Evolutionary conservation across 1,139 yeast genomes (phyloP).

Genomic region (Candida dubliniensis): DNA sequence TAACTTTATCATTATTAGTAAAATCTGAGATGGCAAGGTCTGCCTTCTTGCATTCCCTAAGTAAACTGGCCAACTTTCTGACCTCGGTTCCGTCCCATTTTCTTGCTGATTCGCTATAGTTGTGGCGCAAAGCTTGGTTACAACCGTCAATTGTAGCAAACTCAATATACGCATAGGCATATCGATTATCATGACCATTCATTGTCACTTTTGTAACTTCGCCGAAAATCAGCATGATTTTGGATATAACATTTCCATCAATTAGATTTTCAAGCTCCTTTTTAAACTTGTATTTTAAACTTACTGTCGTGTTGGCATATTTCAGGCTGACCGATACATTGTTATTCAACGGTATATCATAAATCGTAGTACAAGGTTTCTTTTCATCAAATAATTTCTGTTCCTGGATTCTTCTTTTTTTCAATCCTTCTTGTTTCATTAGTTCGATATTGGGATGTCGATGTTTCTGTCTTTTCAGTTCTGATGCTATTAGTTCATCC

Average conservation of each 20-base stretch:
- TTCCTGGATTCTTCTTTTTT: slow-evolving; percentile 26
- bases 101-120: slow-evolving; percentile 39
- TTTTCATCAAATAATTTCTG: slow-evolving; percentile 8
- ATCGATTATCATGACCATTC: slow-evolving; percentile 23
- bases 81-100: slow-evolving; percentile 51
- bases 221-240: slow-evolving; percentile 52
- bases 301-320: slow-evolving; percentile 21
- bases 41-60: slow-evolving; percentile 31
- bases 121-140: slow-evolving; percentile 38
- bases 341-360: slow-evolving; percentile 8
- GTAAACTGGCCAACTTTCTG: slow-evolving; percentile 47
- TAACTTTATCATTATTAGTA: slow-evolving; percentile 4
- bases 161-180: slow-evolving; percentile 39
- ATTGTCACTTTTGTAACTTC: slow-evolving; percentile 22
- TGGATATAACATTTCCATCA: slow-evolving; percentile 29
- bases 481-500: slow-evolving; percentile 34
- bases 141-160: slow-evolving; percentile 28
- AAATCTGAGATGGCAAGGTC: background rate
- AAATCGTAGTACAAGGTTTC: background rate
- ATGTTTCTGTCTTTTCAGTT: slow-evolving; percentile 10
- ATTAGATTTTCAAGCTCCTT: slow-evolving; percentile 34
- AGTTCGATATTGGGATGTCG: slow-evolving; percentile 24
- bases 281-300: slow-evolving; percentile 42
- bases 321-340: background rate
- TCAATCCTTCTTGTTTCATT: slow-evolving; percentile 32